A percentile compares a stretch with the other conserved stretches of the same genome.
Evolutionary conservation across 306 rosid species (phyloP).

Genomic region (Cicer pinnatifidum): DNA sequence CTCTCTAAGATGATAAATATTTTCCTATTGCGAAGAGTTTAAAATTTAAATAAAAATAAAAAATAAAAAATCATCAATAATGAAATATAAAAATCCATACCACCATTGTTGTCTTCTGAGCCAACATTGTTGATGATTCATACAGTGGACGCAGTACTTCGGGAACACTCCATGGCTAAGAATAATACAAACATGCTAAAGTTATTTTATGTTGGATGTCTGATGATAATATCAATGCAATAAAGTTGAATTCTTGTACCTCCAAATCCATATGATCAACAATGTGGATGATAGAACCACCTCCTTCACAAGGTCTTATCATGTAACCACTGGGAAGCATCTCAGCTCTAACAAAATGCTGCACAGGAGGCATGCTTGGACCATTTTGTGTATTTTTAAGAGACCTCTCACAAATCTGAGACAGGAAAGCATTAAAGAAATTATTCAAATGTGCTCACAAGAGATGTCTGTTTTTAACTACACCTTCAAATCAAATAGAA

Average conservation of each 20-base stretch:
- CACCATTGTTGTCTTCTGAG: conserved; percentile 97
- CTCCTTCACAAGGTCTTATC: conserved; percentile 96
- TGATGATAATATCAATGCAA: conserved; percentile 1
- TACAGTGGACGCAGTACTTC: conserved; percentile 93
- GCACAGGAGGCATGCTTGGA: conserved; percentile 96
- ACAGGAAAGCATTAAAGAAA: conserved; percentile 36
- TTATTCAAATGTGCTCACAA: neutral
- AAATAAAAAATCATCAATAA: neutral
- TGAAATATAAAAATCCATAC: conserved; percentile 51
- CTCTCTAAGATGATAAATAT: conserved; percentile 11
- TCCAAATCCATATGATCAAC: conserved; percentile 96
- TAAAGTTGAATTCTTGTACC: conserved; percentile 28
- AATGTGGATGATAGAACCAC: conserved; percentile 93
- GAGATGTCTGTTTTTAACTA: neutral
- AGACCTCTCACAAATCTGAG: conserved; percentile 86
- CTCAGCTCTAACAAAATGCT: conserved; percentile 96
- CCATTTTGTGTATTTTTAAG: conserved; percentile 95
- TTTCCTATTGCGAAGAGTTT: neutral
- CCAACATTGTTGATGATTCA: conserved; percentile 86
- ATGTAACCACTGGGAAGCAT: conserved; percentile 95
- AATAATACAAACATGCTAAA: conserved; percentile 25
- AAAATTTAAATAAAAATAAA: neutral
- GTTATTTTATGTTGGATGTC: conserved; percentile 24
- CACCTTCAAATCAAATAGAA: conserved; percentile 21
- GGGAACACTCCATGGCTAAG: conserved; percentile 96